Conservation (phyloP, 495 filamentous ascomycete genomes). For the Neurospora sp. region DNA sequence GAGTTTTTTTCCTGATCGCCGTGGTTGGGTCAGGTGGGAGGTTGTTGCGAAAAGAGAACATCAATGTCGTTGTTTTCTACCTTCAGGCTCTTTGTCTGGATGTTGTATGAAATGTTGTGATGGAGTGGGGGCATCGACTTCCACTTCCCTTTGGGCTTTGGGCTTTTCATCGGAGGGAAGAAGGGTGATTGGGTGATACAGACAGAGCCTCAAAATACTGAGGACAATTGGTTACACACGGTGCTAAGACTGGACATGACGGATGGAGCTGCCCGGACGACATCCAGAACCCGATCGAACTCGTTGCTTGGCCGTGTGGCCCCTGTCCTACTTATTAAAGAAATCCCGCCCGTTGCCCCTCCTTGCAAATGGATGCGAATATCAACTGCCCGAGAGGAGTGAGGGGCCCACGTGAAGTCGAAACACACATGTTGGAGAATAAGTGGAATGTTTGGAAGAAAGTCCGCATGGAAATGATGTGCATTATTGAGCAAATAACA, state of each 20-base stretch:
- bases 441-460: background rate
- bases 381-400: background rate
- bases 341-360: background rate
- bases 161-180: background rate
- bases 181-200: background rate
- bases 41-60: background rate
- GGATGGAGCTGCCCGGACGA: background rate
- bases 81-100: background rate
- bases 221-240: background rate
- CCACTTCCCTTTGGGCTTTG: background rate
- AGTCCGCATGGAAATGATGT: background rate
- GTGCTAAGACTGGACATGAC: background rate
- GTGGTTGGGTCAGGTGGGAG: background rate
- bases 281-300: background rate
- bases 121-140: background rate
- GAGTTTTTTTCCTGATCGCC: background rate
- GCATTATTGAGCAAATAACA: background rate
- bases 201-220: background rate
- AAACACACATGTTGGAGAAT: background rate
- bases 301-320: background rate
- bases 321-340: background rate
- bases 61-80: background rate
- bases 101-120: background rate
- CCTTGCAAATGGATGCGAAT: background rate
- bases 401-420: background rate